A percentile compares a stretch with the other conserved stretches of the same genome.
phyloP scores from a whole-genome alignment of 1,139 yeast species.

The Saccharomyces hybrid region DNA sequence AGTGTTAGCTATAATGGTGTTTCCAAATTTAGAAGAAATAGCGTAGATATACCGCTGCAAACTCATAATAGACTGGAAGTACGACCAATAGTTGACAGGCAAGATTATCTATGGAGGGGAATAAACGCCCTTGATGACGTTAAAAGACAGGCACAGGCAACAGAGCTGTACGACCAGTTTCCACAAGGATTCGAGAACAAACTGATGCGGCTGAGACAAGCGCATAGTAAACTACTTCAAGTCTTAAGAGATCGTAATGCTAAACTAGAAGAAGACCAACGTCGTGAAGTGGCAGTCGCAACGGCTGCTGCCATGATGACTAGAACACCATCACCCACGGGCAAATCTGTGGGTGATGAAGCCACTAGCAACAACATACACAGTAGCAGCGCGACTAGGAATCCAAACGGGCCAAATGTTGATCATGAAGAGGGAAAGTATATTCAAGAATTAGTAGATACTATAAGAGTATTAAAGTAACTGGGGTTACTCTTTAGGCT shows the following conservation, averaged over 20 bases:
- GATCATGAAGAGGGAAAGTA: slow-evolving; percentile 15
- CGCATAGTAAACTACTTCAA: slow-evolving; percentile 54
- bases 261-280: slow-evolving; percentile 12
- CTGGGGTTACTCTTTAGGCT: neutral
- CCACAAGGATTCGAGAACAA: slow-evolving; percentile 53
- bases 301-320: slow-evolving; percentile 7
- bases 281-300: slow-evolving; percentile 10
- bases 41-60: neutral
- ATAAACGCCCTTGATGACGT: slow-evolving; percentile 77
- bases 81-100: slow-evolving; percentile 49
- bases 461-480: slow-evolving; percentile 7
- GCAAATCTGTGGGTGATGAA: neutral
- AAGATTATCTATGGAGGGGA: slow-evolving; percentile 78
- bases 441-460: slow-evolving; percentile 13
- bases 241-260: slow-evolving; percentile 39
- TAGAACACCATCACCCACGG: slow-evolving; percentile 3
- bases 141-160: slow-evolving; percentile 49
- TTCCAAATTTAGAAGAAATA: neutral
- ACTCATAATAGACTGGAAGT: slow-evolving; percentile 34
- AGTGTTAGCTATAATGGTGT: neutral
- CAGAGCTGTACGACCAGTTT: slow-evolving; percentile 43
- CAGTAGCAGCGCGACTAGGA: slow-evolving; percentile 3
- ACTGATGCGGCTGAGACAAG: slow-evolving; percentile 45
- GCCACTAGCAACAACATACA: neutral
- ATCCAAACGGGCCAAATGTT: slow-evolving; percentile 5